These are phyloP conservation scores for Bisporella sp. DNA, from an alignment of 2,329 filamentous ascomycete genomes.

Conservation along the genomic window DNA sequence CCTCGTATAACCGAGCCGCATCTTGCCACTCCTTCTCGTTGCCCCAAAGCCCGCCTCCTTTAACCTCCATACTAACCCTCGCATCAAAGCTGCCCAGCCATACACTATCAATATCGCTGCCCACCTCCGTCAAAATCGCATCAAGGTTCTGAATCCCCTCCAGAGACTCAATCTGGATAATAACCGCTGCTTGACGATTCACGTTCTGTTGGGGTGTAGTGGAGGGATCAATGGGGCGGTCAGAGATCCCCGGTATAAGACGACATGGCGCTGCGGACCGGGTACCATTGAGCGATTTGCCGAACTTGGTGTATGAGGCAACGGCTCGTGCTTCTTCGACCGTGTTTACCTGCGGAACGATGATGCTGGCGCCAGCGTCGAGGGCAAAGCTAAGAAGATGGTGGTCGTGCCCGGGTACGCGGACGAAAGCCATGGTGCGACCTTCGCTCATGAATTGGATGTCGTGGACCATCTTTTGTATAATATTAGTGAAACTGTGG, in stretches of 20 bases:
- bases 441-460: constrained; percentile 39
- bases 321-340: constrained; percentile 38
- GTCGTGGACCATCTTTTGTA: constrained; percentile 36
- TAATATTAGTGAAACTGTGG: not conserved
- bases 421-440: constrained; percentile 37
- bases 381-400: constrained; percentile 39
- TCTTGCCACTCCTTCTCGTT: constrained; percentile 36
- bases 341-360: constrained; percentile 41
- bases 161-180: constrained; percentile 40
- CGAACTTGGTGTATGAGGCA: constrained; percentile 37
- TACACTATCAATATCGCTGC: constrained; percentile 37
- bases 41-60: constrained; percentile 23
- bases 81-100: constrained; percentile 40
- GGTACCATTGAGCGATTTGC: constrained; percentile 30
- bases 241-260: constrained; percentile 33
- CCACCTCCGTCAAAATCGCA: constrained; percentile 38
- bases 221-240: constrained; percentile 27
- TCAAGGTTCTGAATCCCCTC: constrained; percentile 41
- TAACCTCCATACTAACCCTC: constrained; percentile 37
- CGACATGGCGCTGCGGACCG: constrained; percentile 40
- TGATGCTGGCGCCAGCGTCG: constrained; percentile 41
- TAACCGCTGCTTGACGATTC: constrained; percentile 40
- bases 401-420: constrained; percentile 39
- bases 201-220: constrained; percentile 32
- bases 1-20: constrained; percentile 31